Conservation (phyloP, 768 basidiomycete species). For the Pulveroboletus sp. region DNA sequence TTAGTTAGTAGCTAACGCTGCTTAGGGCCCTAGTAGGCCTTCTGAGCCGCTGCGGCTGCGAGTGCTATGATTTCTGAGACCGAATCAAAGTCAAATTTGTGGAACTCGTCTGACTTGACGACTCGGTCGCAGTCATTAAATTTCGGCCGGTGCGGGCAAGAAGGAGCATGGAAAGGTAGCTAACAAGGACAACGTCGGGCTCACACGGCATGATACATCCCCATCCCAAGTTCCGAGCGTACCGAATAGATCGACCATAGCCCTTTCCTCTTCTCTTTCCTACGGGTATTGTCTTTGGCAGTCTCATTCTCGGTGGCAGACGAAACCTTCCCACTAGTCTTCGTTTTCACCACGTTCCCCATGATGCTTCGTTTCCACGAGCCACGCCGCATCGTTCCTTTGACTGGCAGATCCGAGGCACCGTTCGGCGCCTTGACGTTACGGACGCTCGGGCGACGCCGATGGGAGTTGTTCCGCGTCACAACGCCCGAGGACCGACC, state of each 20-base stretch:
- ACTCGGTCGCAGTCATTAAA: too few species aligned
- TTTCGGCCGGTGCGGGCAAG: too few species aligned
- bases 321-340: slow-evolving; percentile 5
- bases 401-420: slow-evolving; percentile 3
- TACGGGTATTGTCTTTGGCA: slow-evolving; percentile 3
- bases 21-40: too few species aligned
- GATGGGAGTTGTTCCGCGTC: slow-evolving; percentile 10
- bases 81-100: too few species aligned
- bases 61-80: too few species aligned
- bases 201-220: slow-evolving; percentile 6
- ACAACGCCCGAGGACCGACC: background rate
- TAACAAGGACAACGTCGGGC: too few species aligned
- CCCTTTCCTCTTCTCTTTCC: slow-evolving; percentile 24
- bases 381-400: slow-evolving; percentile 22
- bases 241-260: slow-evolving; percentile 30
- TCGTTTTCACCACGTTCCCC: slow-evolving; percentile 17
- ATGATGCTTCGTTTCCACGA: slow-evolving; percentile 26
- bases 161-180: too few species aligned
- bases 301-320: slow-evolving; percentile 14
- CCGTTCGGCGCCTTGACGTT: slow-evolving; percentile 9
- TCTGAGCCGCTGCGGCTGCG: too few species aligned
- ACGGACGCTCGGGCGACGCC: slow-evolving; percentile 16
- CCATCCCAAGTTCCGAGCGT: slow-evolving; percentile 22
- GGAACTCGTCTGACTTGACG: too few species aligned
- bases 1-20: too few species aligned